Evolutionary conservation across 2,329 filamentous ascomycete genomes (phyloP).

Genomic region (Lomentospora prolificans): DNA sequence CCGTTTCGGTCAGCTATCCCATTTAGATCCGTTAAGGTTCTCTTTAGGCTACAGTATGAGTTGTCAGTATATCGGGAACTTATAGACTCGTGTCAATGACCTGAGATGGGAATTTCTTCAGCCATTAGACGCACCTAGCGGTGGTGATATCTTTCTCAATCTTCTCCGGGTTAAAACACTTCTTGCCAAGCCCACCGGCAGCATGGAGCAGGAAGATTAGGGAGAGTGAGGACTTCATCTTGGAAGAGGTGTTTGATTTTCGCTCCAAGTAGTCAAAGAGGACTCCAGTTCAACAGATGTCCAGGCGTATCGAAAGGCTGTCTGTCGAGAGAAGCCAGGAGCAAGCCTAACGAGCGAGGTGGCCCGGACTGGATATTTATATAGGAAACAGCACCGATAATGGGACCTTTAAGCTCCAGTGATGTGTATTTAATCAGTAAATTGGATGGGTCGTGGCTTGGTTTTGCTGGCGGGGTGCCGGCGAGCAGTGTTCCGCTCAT

Average conservation of each 20-base stretch:
- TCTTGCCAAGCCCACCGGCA: not conserved
- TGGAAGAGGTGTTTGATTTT: not conserved
- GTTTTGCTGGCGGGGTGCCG: not conserved
- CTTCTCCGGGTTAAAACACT: constrained; percentile 25
- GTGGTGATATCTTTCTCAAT: constrained; percentile 28
- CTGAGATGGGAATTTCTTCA: not conserved
- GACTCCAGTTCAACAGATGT: too few species aligned
- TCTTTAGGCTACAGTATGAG: constrained; percentile 31
- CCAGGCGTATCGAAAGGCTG: not conserved
- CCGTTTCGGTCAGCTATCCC: constrained; percentile 44
- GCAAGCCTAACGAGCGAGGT: not conserved
- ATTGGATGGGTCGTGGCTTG: not conserved
- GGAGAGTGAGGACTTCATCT: constrained; percentile 3
- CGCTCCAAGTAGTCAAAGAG: not conserved
- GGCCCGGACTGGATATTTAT: not conserved
- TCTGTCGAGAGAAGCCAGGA: not conserved
- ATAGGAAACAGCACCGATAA: not conserved
- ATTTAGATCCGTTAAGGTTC: constrained; percentile 44
- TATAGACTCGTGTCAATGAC: not conserved
- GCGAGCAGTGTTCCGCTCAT: not conserved
- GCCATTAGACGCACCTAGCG: constrained; percentile 22
- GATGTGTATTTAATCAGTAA: not conserved
- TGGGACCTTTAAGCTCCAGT: not conserved
- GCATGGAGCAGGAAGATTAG: not conserved
- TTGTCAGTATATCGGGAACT: not conserved